Conservation (phyloP, 2,329 filamentous ascomycete genomes). For the Fusarium heterosporum region DNA sequence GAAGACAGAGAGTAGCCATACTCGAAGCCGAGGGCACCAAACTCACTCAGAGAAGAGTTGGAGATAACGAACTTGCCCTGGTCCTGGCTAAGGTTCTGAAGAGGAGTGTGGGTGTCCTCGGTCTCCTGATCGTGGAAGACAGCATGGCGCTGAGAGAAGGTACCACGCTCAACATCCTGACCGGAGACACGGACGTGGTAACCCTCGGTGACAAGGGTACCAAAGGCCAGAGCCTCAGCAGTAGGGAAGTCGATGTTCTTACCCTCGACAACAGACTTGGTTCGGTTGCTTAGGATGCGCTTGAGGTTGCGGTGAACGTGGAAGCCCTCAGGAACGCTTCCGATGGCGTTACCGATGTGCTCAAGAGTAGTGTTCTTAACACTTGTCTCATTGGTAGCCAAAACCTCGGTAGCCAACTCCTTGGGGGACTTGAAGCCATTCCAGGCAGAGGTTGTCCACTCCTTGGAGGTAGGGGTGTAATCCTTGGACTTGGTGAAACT, state of each 20-base stretch:
- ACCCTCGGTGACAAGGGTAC: slow-evolving; percentile 88
- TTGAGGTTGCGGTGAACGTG: slow-evolving; percentile 94
- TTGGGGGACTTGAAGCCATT: slow-evolving; percentile 99
- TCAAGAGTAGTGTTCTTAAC: slow-evolving; percentile 79
- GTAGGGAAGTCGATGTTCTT: slow-evolving; percentile 98
- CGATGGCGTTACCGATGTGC: slow-evolving; percentile 85
- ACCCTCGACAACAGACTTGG: slow-evolving; percentile 92
- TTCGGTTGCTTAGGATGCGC: slow-evolving; percentile 89
- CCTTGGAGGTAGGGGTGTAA: slow-evolving; percentile 94
- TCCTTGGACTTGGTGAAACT: slow-evolving; percentile 98
- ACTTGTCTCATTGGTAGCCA: slow-evolving; percentile 90
- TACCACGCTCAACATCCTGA: slow-evolving; percentile 99
- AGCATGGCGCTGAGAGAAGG: slow-evolving; percentile 97
- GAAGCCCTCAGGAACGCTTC: slow-evolving; percentile 84
- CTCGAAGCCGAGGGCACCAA: slow-evolving; percentile 89
- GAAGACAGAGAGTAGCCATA: slow-evolving; percentile 98
- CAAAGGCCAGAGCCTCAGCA: slow-evolving; percentile 94
- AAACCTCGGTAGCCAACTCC: slow-evolving; percentile 92
- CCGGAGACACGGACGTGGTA: slow-evolving; percentile 98
- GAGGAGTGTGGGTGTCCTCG: slow-evolving; percentile 90
- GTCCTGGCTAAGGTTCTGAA: slow-evolving; percentile 88
- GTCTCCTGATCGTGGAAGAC: slow-evolving; percentile 98
- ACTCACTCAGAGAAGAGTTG: slow-evolving; percentile 86
- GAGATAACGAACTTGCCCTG: slow-evolving; percentile 97
- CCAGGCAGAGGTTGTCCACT: slow-evolving; percentile 99